phyloP scores from a whole-genome alignment of 805 yeast species.

The Myxozyma sirexii region DNA sequence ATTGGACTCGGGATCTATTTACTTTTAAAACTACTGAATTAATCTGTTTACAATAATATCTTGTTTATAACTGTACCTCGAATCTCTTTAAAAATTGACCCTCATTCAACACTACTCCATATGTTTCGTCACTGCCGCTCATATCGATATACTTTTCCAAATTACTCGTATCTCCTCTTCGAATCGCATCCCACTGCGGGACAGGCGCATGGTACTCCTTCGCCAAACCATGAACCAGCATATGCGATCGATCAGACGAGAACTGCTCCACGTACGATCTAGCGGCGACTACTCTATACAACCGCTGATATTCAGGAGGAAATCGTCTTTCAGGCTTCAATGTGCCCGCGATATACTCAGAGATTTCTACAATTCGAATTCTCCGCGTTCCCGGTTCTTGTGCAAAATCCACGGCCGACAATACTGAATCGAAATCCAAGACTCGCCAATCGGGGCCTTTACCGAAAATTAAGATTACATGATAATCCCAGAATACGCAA shows the following conservation, averaged over 20 bases:
- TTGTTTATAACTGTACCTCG: neutral
- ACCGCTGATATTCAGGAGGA: neutral
- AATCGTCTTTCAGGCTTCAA: constrained; percentile 1
- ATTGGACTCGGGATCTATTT: too few relatives aligned
- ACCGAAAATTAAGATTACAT: constrained; percentile 7
- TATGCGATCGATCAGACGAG: constrained; percentile 30
- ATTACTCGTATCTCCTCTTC: constrained; percentile 7
- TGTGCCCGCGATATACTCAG: constrained; percentile 1
- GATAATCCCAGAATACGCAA: constrained; percentile 27
- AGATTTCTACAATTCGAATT: neutral
- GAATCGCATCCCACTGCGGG: constrained; percentile 14
- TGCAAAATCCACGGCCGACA: neutral
- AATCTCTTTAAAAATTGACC: neutral
- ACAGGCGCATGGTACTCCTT: neutral
- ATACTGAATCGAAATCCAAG: constrained; percentile 16
- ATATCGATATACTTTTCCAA: constrained; percentile 4
- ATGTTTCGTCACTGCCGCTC: neutral
- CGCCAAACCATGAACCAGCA: constrained; percentile 3
- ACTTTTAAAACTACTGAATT: too few relatives aligned
- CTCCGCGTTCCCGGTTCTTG: neutral
- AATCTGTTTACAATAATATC: too few relatives aligned
- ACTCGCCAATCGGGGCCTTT: neutral
- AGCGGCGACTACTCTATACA: constrained; percentile 10
- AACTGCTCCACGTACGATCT: constrained; percentile 3
- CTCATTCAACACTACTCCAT: constrained; percentile 8